Base-by-base conservation (phyloP, 345 rosid genomes). In the Pugionium dolabratum region DNA sequence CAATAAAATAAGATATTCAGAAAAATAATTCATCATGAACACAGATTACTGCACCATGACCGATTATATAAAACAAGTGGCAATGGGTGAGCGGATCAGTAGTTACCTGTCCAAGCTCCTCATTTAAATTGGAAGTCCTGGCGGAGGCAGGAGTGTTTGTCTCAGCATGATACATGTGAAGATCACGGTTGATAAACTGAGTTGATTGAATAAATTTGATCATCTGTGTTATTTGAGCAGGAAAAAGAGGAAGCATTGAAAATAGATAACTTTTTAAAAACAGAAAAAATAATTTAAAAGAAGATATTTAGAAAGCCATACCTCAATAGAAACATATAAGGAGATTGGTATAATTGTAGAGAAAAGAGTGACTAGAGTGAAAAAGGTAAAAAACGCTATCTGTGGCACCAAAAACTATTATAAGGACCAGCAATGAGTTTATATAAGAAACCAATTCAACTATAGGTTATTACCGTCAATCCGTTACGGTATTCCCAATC, bases 71-170 rank as follows among this genome's bases (percentile, higher is more conserved):
- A 40, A 35, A 30, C 32, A 46, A 29, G 41, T 47, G 64, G 34
- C 34, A 34, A 55, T 30, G 9, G 41, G 28, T 18, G 11, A 49
- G 28, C 40, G 35, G 65, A 37, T 57, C 25, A 25, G 50, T 42
- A 55, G 45, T 31, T 80, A 89, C 97, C 91, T 93, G 98, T 67
- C 98, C 97, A 69, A 93, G 95, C 83, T 93, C 98, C 81, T 93
- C 98, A 31, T 93, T 93, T 77, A 93, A 79, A 78, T 93, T 93
- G 35, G 98, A 93, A 74, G 97, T 93, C 80, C 97, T 81, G 30
- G 98, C 95, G 57, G 79, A 81, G 39, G 97, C 98, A 63, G 96
- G 87, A 40, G 97, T 90, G 68, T 87, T 79, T 42, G 86, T 80
- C 78, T 93, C 96, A 71, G 72, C 80, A 70, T 93, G 87, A 73